Base-by-base conservation (phyloP, 495 filamentous ascomycete species). In the Chaetomidium leptoderma region DNA sequence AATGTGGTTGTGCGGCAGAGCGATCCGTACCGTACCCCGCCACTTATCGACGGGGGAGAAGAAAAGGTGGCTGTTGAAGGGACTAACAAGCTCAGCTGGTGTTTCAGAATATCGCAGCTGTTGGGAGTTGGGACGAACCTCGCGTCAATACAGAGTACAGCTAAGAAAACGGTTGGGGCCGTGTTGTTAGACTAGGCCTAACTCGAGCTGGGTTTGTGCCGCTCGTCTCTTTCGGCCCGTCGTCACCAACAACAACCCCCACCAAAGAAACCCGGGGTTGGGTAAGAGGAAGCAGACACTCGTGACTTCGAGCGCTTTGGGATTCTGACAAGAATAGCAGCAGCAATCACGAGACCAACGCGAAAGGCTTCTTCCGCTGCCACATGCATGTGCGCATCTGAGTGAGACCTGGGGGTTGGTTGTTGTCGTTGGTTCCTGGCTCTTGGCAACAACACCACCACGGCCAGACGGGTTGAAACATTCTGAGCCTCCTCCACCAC, bases 51-150 rank as follows among this genome's bases (percentile, higher is more conserved):
- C 6, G 8, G 47, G 19, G 14, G 9, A 10, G 6, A 17, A 11
- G 17, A 40, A 40, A 21, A 16, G 19, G 39, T 42, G 39, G 39
- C 39, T 42, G 39, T 21, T 14, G 16, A 32, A 29, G 19, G 13
- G 35, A 16, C 52, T 35, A 46, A 46, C 30, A 55, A 55, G 40
- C 52, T 55, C 52, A 55, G 53, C 53, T 46, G 29, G 23, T 39
- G 53, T 55, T 55, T 55, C 53, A 55, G 21, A 55, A 5, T 36
- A 43, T 14, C 37, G 35, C 21, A 23, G 53, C 30, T 9, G 53
- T 27, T 55, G 43, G 53, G 14, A 29, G 21, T 27, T 46, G 30
- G 53, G 52, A 44, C 17, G 52, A 42, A 42, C 8, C 4, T n/a
- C n/a, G n/a, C n/a, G n/a, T n/a, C n/a, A n/a, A n/a, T 16, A 19